Evolutionary conservation across 768 basidiomycete species (phyloP), one percentile per base, ranked within the genome.

Genomic region (Boletus reticulatus): DNA sequence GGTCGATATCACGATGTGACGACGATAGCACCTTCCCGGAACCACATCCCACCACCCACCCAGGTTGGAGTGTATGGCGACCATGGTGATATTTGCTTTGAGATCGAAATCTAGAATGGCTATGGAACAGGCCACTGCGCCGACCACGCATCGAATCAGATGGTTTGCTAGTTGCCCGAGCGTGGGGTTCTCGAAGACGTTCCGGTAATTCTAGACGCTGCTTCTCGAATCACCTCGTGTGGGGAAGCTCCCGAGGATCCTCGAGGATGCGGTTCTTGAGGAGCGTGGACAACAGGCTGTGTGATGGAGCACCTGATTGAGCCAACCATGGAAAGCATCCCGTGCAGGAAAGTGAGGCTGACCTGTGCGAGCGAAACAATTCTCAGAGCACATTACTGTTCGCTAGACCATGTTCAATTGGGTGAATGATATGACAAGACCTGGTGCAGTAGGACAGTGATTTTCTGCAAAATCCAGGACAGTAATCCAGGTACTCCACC

Each of bases 141-240:
- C 34, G 34, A 24, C 48, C 17, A 61, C 34, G 34, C 47, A 17
- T 27, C 49, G 43, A 12, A 61, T 51, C 46, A 73, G 62, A 53
- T 69, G 70, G 4, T 57, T 58, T 6, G 76, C 70, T 31, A 78
- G 63, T 0, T 43, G 61, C 27, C 63, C 46, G 43, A 77, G 62
- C 0, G 70, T 66, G 2, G 80, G 80, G 52, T 77, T 70, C 41
- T 74, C 66, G 55, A 80, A 84, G 24, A 83, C 64, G 19, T 78
- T 80, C 56, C 71, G 72, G 4, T 54, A 9, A 79, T 52, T 1
- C 32, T 57, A 34, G 60, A 46, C 2, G 54, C 61, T 11, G 62
- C 41, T 50, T 55, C 43, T 54, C 60, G 10, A 64, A 36, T 2
- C 22, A 42, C 32, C 9, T 51, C 14, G 39, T 58, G 39, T 1